Evolutionary conservation across 345 rosid species (phyloP).

Genomic region (Arabidopsis arenosa): DNA sequence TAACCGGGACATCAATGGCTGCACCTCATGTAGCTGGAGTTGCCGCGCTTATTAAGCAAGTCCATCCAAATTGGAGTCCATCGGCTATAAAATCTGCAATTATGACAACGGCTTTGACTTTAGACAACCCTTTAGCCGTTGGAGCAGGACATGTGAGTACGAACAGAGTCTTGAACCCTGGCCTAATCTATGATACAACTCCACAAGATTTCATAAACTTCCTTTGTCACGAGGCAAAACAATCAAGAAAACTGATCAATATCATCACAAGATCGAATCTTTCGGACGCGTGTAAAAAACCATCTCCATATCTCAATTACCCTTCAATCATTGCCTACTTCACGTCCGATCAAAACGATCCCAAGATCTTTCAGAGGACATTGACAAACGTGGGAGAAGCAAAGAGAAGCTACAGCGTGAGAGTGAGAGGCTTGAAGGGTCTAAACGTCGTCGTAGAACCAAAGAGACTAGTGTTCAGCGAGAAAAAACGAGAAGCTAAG

Average conservation of each 20-base stretch:
- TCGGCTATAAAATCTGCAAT: conserved; percentile 63
- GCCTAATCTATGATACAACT: conserved; percentile 59
- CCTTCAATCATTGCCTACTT: conserved; percentile 64
- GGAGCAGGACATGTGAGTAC: conserved; percentile 64
- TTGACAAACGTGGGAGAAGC: conserved; percentile 60
- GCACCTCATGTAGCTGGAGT: conserved; percentile 63
- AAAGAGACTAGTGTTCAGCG: conserved; percentile 51
- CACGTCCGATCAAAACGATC: conserved; percentile 30
- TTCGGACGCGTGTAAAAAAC: conserved; percentile 40
- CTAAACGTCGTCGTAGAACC: conserved; percentile 63
- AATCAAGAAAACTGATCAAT: conserved; percentile 40
- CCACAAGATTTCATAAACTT: conserved; percentile 57
- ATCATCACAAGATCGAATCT: conserved; percentile 52
- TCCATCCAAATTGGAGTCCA: conserved; percentile 60
- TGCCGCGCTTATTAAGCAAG: conserved; percentile 56
- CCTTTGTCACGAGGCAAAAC: conserved; percentile 51
- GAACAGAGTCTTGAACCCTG: conserved; percentile 58
- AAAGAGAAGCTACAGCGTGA: conserved; percentile 49
- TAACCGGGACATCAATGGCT: conserved; percentile 70
- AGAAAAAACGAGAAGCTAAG: conserved; percentile 54
- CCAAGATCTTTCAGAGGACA: conserved; percentile 50
- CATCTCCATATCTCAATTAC: conserved; percentile 58
- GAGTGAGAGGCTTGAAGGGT: conserved; percentile 54
- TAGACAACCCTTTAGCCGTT: conserved; percentile 64
- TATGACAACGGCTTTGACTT: conserved; percentile 55